Evolutionary conservation across 2,329 filamentous ascomycete species (phyloP).

Genomic region (Raffaelea deltoideospora): DNA sequence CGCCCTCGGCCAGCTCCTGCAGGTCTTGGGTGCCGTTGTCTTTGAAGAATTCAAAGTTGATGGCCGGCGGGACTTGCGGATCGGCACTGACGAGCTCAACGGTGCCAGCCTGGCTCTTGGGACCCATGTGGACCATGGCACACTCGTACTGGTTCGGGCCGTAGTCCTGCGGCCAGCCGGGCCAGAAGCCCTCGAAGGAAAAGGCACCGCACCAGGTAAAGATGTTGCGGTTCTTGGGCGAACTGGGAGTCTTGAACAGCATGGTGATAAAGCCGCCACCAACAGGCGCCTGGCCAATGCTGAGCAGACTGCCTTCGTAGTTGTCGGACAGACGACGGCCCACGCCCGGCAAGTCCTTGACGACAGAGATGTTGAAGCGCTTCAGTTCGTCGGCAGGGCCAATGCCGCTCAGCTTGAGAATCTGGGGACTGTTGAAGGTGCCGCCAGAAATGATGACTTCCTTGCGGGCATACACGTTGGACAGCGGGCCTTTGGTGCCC

Average conservation of each 20-base stretch:
- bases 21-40: conserved; percentile 10
- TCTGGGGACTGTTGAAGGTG: conserved; percentile 35
- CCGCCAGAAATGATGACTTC: conserved; percentile 21
- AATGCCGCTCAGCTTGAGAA: conserved; percentile 37
- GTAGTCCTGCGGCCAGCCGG: conserved; percentile 9
- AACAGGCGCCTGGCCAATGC: conserved; percentile 6
- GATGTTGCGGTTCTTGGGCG: conserved; percentile 8
- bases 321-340: conserved; percentile 34
- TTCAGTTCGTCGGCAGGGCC: conserved; percentile 26
- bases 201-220: conserved; percentile 9
- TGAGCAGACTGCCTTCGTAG: conserved; percentile 15
- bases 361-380: conserved; percentile 25
- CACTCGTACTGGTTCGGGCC: conserved; percentile 8
- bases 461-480: conserved; percentile 6
- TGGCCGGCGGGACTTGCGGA: conserved; percentile 47
- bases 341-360: conserved; percentile 32
- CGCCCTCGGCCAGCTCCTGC: conserved; percentile 8
- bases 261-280: conserved; percentile 7
- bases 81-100: conserved; percentile 46
- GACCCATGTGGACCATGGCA: conserved; percentile 8
- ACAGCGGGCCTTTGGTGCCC: conserved; percentile 10
- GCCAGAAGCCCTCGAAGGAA: conserved; percentile 12
- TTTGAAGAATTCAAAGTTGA: conserved; percentile 47
- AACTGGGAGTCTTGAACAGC: conserved; percentile 8
- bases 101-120: conserved; percentile 29